phyloP scores from a whole-genome alignment of 1,139 yeast species.

The Yarrowia galli region DNA sequence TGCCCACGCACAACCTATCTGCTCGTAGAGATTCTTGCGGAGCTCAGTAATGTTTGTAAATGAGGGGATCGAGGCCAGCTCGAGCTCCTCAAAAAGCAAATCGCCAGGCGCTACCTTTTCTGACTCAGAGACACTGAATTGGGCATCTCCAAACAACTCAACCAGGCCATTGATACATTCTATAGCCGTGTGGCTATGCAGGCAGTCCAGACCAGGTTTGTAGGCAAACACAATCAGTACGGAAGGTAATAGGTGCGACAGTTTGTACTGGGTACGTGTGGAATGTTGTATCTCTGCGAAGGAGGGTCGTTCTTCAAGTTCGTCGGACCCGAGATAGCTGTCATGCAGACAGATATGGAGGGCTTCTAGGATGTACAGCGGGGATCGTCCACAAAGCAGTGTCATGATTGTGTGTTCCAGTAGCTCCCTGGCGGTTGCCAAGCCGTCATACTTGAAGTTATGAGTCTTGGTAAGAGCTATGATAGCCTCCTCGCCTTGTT shows the following conservation, averaged over 20 bases:
- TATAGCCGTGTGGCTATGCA: neutral
- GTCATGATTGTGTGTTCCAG: conserved; percentile 12
- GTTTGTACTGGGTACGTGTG: neutral
- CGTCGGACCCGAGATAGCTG: neutral
- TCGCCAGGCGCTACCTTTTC: conserved; percentile 1
- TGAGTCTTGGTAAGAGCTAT: neutral
- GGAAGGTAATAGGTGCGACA: conserved; percentile 5
- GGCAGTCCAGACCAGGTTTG: conserved; percentile 7
- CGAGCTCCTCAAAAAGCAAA: conserved; percentile 26
- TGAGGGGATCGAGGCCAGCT: neutral
- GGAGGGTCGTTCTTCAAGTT: neutral
- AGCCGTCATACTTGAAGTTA: neutral
- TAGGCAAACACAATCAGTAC: neutral
- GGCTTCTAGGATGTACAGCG: neutral
- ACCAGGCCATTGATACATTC: neutral
- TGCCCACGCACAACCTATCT: neutral
- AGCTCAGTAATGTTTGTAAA: neutral
- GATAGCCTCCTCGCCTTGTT: neutral
- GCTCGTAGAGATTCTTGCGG: neutral
- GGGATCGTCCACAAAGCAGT: neutral
- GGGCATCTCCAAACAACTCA: neutral
- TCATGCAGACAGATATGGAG: neutral
- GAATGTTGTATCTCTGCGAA: neutral
- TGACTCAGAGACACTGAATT: neutral
- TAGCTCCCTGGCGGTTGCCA: neutral